Evolutionary conservation across 441 rosid species (phyloP).

Genomic region (Mallotus japonicus): DNA sequence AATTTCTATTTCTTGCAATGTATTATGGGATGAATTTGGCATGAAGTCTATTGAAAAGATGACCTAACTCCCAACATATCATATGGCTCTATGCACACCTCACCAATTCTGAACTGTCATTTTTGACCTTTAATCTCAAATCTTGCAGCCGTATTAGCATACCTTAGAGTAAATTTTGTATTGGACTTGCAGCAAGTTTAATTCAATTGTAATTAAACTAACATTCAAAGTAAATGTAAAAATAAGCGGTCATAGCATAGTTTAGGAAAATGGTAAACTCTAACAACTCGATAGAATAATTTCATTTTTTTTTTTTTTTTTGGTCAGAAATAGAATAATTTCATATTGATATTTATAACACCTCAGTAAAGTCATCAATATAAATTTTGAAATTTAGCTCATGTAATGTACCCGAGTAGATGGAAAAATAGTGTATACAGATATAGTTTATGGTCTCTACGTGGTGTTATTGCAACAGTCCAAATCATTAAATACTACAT

Average conservation of each 20-base stretch:
- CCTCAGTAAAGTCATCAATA: not conserved
- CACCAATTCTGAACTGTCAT: too few relatives aligned
- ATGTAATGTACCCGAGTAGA: not conserved
- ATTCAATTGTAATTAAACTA: too few relatives aligned
- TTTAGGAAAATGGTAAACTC: not conserved
- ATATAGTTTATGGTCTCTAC: not conserved
- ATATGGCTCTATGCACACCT: not conserved
- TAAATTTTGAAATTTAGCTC: not conserved
- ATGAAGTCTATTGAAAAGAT: too few relatives aligned
- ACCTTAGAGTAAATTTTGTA: not conserved
- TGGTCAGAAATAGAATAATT: too few relatives aligned
- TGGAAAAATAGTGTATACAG: not conserved
- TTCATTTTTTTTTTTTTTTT: too few relatives aligned
- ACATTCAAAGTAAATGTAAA: not conserved
- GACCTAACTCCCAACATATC: not conserved
- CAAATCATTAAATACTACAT: conserved; percentile 12
- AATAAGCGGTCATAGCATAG: not conserved
- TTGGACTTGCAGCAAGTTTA: not conserved
- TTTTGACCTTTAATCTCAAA: too few relatives aligned
- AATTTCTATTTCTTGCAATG: too few relatives aligned
- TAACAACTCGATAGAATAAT: too few relatives aligned
- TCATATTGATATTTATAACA: too few relatives aligned
- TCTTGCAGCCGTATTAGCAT: too few relatives aligned
- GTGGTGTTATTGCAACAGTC: not conserved
- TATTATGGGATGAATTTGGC: too few relatives aligned